These are phyloP conservation scores for Eimeria falciformis DNA, from an alignment of 169 alveolate species.

Conservation along the genomic window DNA sequence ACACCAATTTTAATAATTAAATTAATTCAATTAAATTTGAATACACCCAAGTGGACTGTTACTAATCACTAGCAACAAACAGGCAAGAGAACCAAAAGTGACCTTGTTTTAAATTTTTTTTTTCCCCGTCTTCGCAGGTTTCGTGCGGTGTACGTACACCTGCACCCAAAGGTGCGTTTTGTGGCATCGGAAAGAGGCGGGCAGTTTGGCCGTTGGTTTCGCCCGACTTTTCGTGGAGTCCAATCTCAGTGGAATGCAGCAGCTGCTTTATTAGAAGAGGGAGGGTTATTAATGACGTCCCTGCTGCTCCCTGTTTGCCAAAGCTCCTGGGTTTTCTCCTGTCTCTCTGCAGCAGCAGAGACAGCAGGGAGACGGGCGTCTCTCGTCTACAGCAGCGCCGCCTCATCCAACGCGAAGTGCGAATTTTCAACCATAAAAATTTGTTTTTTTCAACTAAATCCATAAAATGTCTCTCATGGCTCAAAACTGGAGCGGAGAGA, in stretches of 20 bases:
- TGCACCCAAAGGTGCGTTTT: slow-evolving; percentile 37
- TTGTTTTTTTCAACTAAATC: no score
- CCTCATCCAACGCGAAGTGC: slow-evolving; percentile 12
- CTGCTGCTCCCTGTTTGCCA: slow-evolving; percentile 22
- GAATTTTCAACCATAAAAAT: no score
- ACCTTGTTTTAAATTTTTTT: no score
- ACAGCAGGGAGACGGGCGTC: slow-evolving; percentile 30
- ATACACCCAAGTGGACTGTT: no score
- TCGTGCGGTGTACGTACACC: slow-evolving; percentile 61
- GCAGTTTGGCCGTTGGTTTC: slow-evolving; percentile 71
- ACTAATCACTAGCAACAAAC: no score
- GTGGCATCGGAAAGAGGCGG: slow-evolving; percentile 41
- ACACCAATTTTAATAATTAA: no score
- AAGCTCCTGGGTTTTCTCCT: slow-evolving; percentile 10
- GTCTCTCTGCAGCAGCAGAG: slow-evolving; percentile 42
- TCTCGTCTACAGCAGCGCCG: slow-evolving; percentile 4
- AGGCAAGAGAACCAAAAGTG: no score
- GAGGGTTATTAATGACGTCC: not conserved
- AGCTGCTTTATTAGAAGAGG: slow-evolving; percentile 38
- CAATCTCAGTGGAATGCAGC: slow-evolving; percentile 40
- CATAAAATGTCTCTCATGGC: no score
- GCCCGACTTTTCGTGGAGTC: slow-evolving; percentile 70
- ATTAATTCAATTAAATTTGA: no score
- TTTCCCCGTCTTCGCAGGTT: slow-evolving; percentile 59
- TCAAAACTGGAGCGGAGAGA: no score